Percentiles rank a stretch among this genome's conserved stretches.
These are phyloP conservation scores for Monosporascus sp. DNA, from an alignment of 2,329 filamentous ascomycete genomes.

Conservation along the genomic window DNA sequence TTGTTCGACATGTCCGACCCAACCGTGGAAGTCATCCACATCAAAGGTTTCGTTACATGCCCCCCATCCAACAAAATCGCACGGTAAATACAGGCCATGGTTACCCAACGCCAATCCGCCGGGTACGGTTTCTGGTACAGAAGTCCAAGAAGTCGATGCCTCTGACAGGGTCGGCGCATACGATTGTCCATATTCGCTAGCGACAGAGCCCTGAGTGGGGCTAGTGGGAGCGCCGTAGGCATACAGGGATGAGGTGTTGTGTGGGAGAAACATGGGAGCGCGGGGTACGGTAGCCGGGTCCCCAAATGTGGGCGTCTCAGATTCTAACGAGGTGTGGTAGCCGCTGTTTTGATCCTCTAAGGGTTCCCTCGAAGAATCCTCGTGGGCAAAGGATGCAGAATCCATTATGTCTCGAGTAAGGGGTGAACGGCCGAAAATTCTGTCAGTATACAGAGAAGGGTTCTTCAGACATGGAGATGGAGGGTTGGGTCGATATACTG, in stretches of 20 bases:
- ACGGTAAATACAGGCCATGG: constrained; percentile 27
- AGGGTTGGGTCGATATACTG: neutral
- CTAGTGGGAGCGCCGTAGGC: no score
- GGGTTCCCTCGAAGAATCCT: neutral
- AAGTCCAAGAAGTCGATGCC: no score
- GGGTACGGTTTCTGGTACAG: no score
- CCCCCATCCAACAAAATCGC: constrained; percentile 37
- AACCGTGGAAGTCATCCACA: constrained; percentile 31
- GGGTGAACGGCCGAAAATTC: neutral
- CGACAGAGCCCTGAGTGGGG: no score
- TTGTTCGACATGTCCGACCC: constrained; percentile 40
- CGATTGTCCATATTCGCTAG: neutral
- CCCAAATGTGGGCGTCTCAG: no score
- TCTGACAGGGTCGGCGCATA: neutral
- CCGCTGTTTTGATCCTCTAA: no score
- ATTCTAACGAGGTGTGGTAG: no score
- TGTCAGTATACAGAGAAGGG: neutral
- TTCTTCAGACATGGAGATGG: neutral
- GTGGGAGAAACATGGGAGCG: neutral
- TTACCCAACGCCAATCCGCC: no score
- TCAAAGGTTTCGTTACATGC: constrained; percentile 34
- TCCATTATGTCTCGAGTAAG: neutral
- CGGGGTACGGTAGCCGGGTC: neutral
- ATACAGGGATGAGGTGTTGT: neutral
- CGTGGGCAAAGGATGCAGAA: neutral